Evolutionary conservation across 2,329 filamentous ascomycete species (phyloP), one percentile per base, ranked within the genome.

Genomic region (Cladophialophora psammophila): DNA sequence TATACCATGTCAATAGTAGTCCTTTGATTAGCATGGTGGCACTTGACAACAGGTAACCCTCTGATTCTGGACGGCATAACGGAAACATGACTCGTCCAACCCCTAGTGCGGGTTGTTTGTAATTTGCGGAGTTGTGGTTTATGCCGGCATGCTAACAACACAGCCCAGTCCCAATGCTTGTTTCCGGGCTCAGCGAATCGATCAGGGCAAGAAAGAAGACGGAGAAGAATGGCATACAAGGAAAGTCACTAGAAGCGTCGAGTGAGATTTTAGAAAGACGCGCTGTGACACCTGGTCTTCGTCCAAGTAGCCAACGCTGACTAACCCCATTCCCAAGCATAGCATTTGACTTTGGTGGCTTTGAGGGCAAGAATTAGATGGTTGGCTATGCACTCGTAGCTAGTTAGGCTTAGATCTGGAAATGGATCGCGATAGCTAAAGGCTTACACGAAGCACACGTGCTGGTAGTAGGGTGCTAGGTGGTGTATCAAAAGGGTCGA

Each of bases 181-280:
- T 42, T 42, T 42, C 40, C 40, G 10, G 40, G 40, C 40, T 42
- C 10, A n/a, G 1, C 10, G 15, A 42, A 6, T 42, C 40, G 40
- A 42, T n/a, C 3, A 8, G 40, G 40, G 13, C 10, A 5, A n/a
- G 10, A 5, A 5, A n/a, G 10, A 5, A 42, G 26, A 26, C n/a
- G n/a, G 26, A 26, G 26, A 26, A 26, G 26, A 26, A n/a, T 42
- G 10, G 13, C n/a, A n/a, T n/a, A 42, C 45, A 8, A 50, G 36
- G 20, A 3, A 48, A 31, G 45, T 31, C 18, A 26, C 1, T 13
- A 50, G 10, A 10, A 26, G 5, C 20, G 18, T 50, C 45, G 45
- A 50, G 45, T 50, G 45, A 50, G 45, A 50, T 50, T 50, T 50
- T 50, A 50, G 42, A 50, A 13, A 40, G 45, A 15, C n/a, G n/a